These are phyloP conservation scores for Serendipita sp. DNA, from an alignment of 768 basidiomycete species.

Conservation along the genomic window DNA sequence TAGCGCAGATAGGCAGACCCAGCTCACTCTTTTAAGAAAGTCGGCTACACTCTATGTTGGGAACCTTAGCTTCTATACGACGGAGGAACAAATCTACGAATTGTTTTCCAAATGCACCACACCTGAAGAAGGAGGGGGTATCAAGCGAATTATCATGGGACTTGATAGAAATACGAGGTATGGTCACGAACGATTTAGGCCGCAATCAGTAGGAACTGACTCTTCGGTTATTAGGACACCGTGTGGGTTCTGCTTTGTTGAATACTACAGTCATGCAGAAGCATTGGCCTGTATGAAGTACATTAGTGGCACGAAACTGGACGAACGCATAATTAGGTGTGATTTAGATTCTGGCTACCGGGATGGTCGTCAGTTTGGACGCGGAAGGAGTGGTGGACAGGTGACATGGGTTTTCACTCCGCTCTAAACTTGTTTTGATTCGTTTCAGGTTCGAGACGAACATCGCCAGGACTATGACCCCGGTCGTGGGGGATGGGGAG, in stretches of 20 bases:
- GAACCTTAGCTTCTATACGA: constrained; percentile 87
- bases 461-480: constrained; percentile 94
- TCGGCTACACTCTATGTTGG: constrained; percentile 89
- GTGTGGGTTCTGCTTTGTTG: constrained; percentile 91
- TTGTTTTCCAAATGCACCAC: constrained; percentile 81
- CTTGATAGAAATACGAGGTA: constrained; percentile 79
- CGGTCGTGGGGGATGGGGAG: constrained; percentile 90
- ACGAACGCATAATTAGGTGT: constrained; percentile 95
- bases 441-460: constrained; percentile 62
- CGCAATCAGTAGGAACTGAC: neutral
- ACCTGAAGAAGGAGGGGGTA: constrained; percentile 74
- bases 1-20: constrained; percentile 59
- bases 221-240: constrained; percentile 43
- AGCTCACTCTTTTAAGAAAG: constrained; percentile 64
- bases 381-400: constrained; percentile 95
- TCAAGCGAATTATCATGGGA: constrained; percentile 91
- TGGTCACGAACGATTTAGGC: constrained; percentile 10
- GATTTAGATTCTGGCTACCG: constrained; percentile 94
- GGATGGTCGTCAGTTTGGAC: constrained; percentile 92
- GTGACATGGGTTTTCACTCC: constrained; percentile 19
- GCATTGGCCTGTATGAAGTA: constrained; percentile 87
- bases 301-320: constrained; percentile 94
- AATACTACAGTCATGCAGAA: constrained; percentile 89
- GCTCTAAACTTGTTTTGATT: constrained; percentile 4
- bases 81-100: constrained; percentile 92